A percentile compares a stretch with the other conserved stretches of the same genome.
These are phyloP conservation scores for Kwoniella dejecticola DNA, from an alignment of 768 basidiomycete species.

Conservation along the genomic window DNA sequence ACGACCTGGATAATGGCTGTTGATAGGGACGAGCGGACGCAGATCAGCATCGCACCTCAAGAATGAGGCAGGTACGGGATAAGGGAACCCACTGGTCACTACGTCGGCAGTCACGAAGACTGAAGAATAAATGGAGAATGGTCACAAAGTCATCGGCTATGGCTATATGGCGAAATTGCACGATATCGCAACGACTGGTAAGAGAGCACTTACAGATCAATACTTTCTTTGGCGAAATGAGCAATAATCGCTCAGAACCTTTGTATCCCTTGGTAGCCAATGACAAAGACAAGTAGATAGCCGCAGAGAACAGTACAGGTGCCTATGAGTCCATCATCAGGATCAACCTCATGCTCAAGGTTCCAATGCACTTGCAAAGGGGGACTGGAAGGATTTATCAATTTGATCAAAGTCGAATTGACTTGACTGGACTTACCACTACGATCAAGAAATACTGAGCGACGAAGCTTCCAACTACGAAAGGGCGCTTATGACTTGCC, in stretches of 20 bases:
- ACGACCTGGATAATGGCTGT: constrained; percentile 51
- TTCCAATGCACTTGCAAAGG: background rate
- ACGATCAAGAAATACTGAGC: constrained; percentile 54
- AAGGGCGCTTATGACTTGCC: constrained; percentile 43
- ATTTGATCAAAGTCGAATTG: background rate
- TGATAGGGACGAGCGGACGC: background rate
- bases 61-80: background rate
- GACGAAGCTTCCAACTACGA: constrained; percentile 45
- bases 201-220: constrained; percentile 34
- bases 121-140: background rate
- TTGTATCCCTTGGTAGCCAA: constrained; percentile 36
- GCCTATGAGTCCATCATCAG: too few species aligned
- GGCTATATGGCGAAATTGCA: too few species aligned
- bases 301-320: constrained; percentile 53
- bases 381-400: background rate
- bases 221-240: constrained; percentile 45
- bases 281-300: constrained; percentile 51
- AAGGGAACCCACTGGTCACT: constrained; percentile 36
- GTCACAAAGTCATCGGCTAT: too few species aligned
- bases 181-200: background rate
- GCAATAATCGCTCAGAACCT: constrained; percentile 35
- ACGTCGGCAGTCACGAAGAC: constrained; percentile 50
- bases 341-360: too few species aligned
- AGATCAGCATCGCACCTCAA: background rate
- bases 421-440: constrained; percentile 34